These are phyloP conservation scores for Excoecaria cochinchinensis DNA, from an alignment of 345 rosid genomes.

Conservation along the genomic window DNA sequence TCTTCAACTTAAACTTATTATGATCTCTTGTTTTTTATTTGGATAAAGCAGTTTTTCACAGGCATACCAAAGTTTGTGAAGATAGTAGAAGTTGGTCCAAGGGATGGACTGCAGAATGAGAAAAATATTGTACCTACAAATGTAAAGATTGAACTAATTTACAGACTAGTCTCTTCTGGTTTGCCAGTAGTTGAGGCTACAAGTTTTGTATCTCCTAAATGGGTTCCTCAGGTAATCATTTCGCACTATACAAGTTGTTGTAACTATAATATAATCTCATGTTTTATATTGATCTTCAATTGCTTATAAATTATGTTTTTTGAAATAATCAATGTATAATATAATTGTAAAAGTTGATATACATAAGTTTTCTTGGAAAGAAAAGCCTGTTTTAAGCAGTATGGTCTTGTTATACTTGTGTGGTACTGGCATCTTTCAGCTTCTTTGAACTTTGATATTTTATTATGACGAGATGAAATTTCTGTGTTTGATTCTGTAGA, in stretches of 20 bases:
- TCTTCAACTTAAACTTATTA: not conserved
- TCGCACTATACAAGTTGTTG: not conserved
- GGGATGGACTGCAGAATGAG: conserved; percentile 74
- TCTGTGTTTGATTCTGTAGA: not conserved
- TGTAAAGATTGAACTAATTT: conserved; percentile 60
- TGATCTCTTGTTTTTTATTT: conserved; percentile 17
- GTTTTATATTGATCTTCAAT: not conserved
- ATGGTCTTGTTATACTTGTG: not conserved
- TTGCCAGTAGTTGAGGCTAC: conserved; percentile 70
- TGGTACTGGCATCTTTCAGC: not conserved
- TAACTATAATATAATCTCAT: conserved; percentile 5
- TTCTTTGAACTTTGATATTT: not conserved
- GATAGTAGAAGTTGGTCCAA: conserved; percentile 78
- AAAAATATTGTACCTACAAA: conserved; percentile 50
- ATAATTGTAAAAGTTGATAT: too few relatives aligned
- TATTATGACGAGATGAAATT: not conserved
- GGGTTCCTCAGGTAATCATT: conserved; percentile 65
- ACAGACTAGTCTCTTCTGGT: conserved; percentile 50
- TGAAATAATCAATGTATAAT: not conserved
- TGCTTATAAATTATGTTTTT: not conserved
- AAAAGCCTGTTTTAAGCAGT: not conserved
- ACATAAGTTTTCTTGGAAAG: not conserved
- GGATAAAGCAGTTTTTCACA: conserved; percentile 41
- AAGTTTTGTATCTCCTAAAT: conserved; percentile 79
- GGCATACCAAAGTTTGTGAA: conserved; percentile 55